A percentile compares a stretch with the other conserved stretches of the same genome.
Evolutionary conservation across 2,329 filamentous ascomycete genomes (phyloP).

Genomic region (Pezicula neosporulosa): DNA sequence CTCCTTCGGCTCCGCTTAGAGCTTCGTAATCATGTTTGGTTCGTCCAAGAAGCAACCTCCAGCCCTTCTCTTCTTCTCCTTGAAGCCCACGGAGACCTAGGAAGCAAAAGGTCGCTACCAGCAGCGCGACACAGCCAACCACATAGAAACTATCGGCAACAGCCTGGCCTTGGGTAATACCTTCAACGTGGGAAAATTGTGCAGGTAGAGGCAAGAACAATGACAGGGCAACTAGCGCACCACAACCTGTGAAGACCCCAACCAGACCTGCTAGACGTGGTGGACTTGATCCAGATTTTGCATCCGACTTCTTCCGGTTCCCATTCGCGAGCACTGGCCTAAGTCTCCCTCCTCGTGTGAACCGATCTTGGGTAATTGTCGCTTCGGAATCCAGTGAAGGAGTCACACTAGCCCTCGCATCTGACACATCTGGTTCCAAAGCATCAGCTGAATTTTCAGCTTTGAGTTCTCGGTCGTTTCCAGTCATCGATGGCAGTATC

Average conservation of each 20-base stretch:
- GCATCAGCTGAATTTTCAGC: slow-evolving; percentile 15
- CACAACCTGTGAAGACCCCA: slow-evolving; percentile 87
- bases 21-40: slow-evolving; percentile 1
- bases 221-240: slow-evolving; percentile 77
- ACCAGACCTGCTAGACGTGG: slow-evolving; percentile 79
- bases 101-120: slow-evolving; percentile 72
- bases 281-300: slow-evolving; percentile 39
- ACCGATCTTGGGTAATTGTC: slow-evolving; percentile 69
- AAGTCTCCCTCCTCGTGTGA: slow-evolving; percentile 11
- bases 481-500: slow-evolving; percentile 72
- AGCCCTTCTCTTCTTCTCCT: slow-evolving; percentile 77
- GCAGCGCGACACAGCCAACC: slow-evolving; percentile 68
- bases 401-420: slow-evolving; percentile 54
- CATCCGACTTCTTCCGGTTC: slow-evolving; percentile 8
- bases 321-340: slow-evolving; percentile 3
- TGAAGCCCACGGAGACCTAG: slow-evolving; percentile 67
- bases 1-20: not conserved
- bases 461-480: slow-evolving; percentile 30
- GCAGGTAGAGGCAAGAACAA: slow-evolving; percentile 87
- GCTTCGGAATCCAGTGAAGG: slow-evolving; percentile 70
- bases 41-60: slow-evolving; percentile 51
- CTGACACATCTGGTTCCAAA: slow-evolving; percentile 13
- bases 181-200: slow-evolving; percentile 66
- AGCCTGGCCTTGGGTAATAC: slow-evolving; percentile 69
- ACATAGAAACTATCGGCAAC: slow-evolving; percentile 86